Evolutionary conservation across 768 basidiomycete species (phyloP).

Genomic region (Leccinum arenicola): DNA sequence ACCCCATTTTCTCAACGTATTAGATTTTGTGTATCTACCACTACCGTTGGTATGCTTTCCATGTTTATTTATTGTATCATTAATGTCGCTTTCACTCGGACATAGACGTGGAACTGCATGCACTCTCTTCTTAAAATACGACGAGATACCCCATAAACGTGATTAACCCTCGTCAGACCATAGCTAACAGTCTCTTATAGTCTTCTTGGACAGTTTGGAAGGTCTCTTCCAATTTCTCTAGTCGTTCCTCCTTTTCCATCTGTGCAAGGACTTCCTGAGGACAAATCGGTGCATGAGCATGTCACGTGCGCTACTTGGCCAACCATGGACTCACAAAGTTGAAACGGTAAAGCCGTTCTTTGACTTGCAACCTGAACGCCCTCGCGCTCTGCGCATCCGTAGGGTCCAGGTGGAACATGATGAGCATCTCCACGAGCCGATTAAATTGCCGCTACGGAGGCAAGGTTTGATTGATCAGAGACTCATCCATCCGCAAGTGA

Average conservation of each 20-base stretch:
- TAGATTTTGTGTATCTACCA: slow-evolving; percentile 20
- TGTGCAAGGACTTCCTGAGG: slow-evolving; percentile 82
- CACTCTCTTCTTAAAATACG: slow-evolving; percentile 1
- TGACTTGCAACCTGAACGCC: slow-evolving; percentile 86
- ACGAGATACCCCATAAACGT: slow-evolving; percentile 10
- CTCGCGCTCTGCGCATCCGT: slow-evolving; percentile 50
- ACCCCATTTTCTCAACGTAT: neutral
- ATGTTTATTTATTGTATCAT: slow-evolving; percentile 26
- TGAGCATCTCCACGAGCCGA: slow-evolving; percentile 88
- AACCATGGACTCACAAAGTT: slow-evolving; percentile 69
- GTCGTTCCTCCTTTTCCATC: slow-evolving; percentile 80
- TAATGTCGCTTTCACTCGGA: slow-evolving; percentile 5
- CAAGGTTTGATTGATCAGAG: neutral
- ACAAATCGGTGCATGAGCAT: slow-evolving; percentile 1
- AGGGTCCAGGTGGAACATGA: slow-evolving; percentile 67
- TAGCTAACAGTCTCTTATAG: slow-evolving; percentile 74
- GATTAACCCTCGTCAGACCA: slow-evolving; percentile 31
- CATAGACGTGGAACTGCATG: neutral
- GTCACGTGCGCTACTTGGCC: neutral
- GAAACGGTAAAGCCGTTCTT: slow-evolving; percentile 91
- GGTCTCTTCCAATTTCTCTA: slow-evolving; percentile 90
- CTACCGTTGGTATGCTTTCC: slow-evolving; percentile 7
- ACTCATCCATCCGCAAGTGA: neutral
- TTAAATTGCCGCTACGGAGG: slow-evolving; percentile 84
- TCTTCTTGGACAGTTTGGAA: slow-evolving; percentile 84